Base-by-base conservation (phyloP, 306 rosid genomes). In the Gynostemma pentaphyllum region DNA sequence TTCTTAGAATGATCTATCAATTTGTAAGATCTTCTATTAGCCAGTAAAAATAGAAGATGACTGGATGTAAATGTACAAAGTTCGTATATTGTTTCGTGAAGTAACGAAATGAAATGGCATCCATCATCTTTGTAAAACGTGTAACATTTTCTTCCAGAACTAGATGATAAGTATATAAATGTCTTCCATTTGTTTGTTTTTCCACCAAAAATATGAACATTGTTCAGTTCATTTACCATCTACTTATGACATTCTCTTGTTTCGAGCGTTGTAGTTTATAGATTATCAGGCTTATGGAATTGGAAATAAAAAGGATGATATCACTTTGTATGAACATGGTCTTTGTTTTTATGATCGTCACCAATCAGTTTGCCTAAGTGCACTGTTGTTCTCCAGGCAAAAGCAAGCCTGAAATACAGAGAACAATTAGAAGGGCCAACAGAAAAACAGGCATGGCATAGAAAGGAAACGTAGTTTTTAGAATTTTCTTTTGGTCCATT, bases 1-100 rank as follows among this genome's bases (percentile, higher is more conserved):
- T 22, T 60, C 48, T 60, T 39, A 60, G 66, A 60, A 60, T 22
- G 66, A 39, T 60, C 66, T 60, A 60, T 60, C 48, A 60, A 60
- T 40, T 61, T 61, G 66, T 60, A 61, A 61, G 66, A 61, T 61
- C 66, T 61, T 61, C 66, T 40, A 40, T 24, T 61, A 23, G 66
- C 66, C 15, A 61, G 66, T 61, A 59, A 61, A n/a, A 61, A 61
- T 40, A 61, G 49, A 61, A 61, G 66, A 61, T 61, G 66, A 40
- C 14, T n/a, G 66, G 50, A 61, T 23, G 50, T 41, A 40, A 60
- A 60, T 60, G 66, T 60, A 60, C 66, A 60, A 60, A 60, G 37
- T 23, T 61, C 49, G 66, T 61, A 61, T 39, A 40, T 61, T 24
- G 50, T 61, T 61, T 61, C 66, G 23, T 39, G 19, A 61, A 39